phyloP scores from a whole-genome alignment of 257 asterid species.

The Cruciata laevipes region DNA sequence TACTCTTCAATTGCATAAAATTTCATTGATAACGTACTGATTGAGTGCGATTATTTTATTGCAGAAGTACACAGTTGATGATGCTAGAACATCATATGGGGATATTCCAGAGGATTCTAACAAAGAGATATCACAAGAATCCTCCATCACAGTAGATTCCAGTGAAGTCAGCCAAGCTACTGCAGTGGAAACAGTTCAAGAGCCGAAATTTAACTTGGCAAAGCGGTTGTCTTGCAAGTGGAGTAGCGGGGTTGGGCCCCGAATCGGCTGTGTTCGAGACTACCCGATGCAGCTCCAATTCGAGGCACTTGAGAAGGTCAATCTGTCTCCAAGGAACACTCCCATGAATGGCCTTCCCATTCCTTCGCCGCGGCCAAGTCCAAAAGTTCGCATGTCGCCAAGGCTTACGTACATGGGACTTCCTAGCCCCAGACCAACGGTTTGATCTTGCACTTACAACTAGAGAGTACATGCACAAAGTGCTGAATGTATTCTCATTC shows the following conservation, averaged over 20 bases:
- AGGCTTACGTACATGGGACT: slow-evolving; percentile 47
- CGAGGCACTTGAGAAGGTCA: slow-evolving; percentile 53
- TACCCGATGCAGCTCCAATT: slow-evolving; percentile 59
- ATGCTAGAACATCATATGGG: slow-evolving; percentile 30
- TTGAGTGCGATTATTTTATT: neutral
- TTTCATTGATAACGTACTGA: neutral
- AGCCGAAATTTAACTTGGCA: slow-evolving; percentile 35
- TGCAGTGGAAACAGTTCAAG: slow-evolving; percentile 19
- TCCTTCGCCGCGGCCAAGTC: slow-evolving; percentile 60
- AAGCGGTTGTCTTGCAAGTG: slow-evolving; percentile 50
- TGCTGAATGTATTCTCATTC: neutral
- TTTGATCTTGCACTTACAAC: neutral
- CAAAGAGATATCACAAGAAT: slow-evolving; percentile 9
- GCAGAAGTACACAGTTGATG: slow-evolving; percentile 45
- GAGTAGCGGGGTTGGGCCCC: slow-evolving; percentile 55
- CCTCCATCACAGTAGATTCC: slow-evolving; percentile 7
- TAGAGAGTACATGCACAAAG: neutral
- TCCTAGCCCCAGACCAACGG: slow-evolving; percentile 45
- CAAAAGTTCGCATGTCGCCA: slow-evolving; percentile 48
- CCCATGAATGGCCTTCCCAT: slow-evolving; percentile 27
- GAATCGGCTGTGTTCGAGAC: slow-evolving; percentile 71
- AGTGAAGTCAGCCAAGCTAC: slow-evolving; percentile 12
- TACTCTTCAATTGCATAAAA: neutral
- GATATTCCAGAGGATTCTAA: slow-evolving; percentile 11
- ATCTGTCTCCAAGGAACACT: slow-evolving; percentile 38